Evolutionary conservation across 2,329 filamentous ascomycete species (phyloP), one percentile per base, ranked within the genome.

Genomic region (Monosporascus cannonballus): DNA sequence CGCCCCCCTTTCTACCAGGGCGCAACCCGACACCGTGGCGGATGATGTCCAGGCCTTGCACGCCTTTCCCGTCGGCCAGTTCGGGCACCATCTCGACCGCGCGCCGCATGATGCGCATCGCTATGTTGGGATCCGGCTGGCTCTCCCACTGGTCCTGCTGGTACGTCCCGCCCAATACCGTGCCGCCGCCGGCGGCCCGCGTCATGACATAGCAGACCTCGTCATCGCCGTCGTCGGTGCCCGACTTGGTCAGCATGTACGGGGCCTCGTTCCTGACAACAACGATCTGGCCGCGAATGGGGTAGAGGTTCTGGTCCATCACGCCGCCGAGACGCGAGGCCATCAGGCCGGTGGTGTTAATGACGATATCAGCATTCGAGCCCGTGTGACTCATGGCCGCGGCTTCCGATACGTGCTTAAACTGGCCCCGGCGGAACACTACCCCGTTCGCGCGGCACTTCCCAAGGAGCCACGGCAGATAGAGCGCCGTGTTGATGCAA

Each of bases 401-500:
- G 0, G 90, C 90, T 42, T 96, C 87, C 0, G 76, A 71, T 54
- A 97, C 80, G 67, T 96, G 88, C n/a, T 73, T 70, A 47, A 92
- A 70, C 1, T 79, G 68, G 3, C 73, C 82, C 20, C 89, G 81
- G 61, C 81, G 80, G 63, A 93, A 74, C 1, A 83, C 74, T 6
- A 89, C 87, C 27, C 90, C 89, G 52, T 84, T 81, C 61, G 83
- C 84, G 27, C 88, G 77, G 67, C 90, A 95, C 71, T 94, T 86
- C 0, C 89, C 87, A 0, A 89, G 75, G 0, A 97, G 84, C 83
- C 89, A 96, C 4, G 89, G 84, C 2, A 96, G 82, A 71, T 96
- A 97, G 53, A 96, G 72, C 42, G 88, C 83, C 0, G 89, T 89
- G 72, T 97, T 96, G 68, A 96, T 93, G 72, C 92, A 96, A 41